Base-by-base conservation (phyloP, 169 alveolate species). In the Plasmodium blacklocki region DNA sequence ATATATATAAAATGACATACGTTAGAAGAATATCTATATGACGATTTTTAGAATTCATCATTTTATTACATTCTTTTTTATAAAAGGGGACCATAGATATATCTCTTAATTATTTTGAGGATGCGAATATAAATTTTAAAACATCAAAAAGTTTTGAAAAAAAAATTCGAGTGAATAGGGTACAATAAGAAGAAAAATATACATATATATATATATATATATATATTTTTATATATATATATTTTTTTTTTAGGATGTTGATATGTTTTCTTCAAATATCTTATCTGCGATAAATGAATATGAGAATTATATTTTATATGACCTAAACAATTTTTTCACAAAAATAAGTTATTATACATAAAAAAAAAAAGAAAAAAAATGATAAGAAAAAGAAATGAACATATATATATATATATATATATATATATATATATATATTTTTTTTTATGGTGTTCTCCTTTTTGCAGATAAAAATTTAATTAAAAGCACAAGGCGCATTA, bases 101-200 rank as follows among this genome's bases (percentile, higher is more conserved):
- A 67, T 50, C 45, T 32, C 80, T 80, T 26, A 80, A 83, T 15
- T 80, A 80, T 68, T 80, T 80, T 73, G 90, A 80, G 58, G 90
- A 80, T 29, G 90, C 90, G 12, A 80, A 67, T 49, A 80, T 80
- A 71, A 80, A 80, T 47, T 68, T 80, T 68, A 80, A 80, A 58
- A 71, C 90, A 56, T 19, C 74, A 50, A 68, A 67, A 62, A 12
- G 19, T 18, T 80, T 80, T 62, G 90, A 80, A 60, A 68, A 80
- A 80, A 80, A 11, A 14, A 62, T 80, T 47, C 49, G 39, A 18
- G 90, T 80, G 29, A 58, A 67, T 26, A 80, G 23, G 23, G 90
- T 80, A 80, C 5, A 64, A 67, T 39, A 63, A 68, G 21, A 26
- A 58, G 15, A 73, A 23, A 21, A n/a, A 26, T 29, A 74, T 14